phyloP scores from a whole-genome alignment of 371 early-diverging fungal species.

The Mucor circinelloides region DNA sequence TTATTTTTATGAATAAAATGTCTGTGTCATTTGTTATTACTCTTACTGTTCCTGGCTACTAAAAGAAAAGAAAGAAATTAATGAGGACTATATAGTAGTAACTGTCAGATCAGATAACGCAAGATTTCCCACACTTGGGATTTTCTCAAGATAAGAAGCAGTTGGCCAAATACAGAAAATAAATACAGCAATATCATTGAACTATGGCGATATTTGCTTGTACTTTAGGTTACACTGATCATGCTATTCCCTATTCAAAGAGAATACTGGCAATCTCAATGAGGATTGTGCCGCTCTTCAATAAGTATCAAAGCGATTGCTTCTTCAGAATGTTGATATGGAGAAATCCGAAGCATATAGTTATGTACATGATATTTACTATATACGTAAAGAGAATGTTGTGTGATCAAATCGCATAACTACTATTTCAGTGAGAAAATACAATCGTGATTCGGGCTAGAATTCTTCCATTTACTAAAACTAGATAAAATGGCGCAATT shows the following conservation, averaged over 20 bases:
- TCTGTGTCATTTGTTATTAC: no score
- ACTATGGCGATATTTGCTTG: not conserved
- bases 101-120: not conserved
- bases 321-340: no score
- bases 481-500: not conserved
- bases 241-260: not conserved
- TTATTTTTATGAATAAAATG: not conserved
- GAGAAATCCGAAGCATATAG: no score
- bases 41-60: no score
- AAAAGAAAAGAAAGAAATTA: no score
- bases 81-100: not conserved
- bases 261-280: not conserved
- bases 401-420: no score
- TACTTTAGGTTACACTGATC: not conserved
- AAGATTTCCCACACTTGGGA: not conserved
- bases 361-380: no score
- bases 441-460: not conserved
- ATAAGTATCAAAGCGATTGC: no score
- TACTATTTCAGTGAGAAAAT: no score
- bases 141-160: not conserved
- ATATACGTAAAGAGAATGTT: no score
- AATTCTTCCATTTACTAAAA: not conserved
- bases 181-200: not conserved
- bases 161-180: not conserved
- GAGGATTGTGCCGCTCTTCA: no score